Percentiles rank a stretch among this genome's conserved stretches.
Conservation (phyloP, 2,329 filamentous ascomycete species). For the Diaporthe vexans region DNA sequence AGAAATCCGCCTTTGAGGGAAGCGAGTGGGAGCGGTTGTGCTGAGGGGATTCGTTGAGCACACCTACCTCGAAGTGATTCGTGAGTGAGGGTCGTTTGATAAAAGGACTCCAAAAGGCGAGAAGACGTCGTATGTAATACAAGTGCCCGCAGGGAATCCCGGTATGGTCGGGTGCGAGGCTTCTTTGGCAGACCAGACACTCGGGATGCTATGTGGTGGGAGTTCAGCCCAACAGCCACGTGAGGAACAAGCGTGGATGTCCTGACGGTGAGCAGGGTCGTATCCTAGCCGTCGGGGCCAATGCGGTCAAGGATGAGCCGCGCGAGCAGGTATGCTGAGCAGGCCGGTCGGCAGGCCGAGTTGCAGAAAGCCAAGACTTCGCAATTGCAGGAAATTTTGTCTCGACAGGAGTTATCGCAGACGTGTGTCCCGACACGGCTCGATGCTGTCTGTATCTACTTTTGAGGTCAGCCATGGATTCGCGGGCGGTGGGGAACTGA, state of each 20-base stretch:
- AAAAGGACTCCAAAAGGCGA: not conserved
- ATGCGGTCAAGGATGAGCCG: conserved; percentile 18
- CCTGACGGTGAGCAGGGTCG: conserved; percentile 40
- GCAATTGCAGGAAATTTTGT: not conserved
- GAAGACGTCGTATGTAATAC: conserved; percentile 27
- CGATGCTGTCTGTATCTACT: conserved; percentile 18
- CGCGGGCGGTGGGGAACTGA: conserved; percentile 20
- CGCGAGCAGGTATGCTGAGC: conserved; percentile 20
- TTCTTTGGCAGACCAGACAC: conserved; percentile 36
- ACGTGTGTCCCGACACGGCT: not conserved
- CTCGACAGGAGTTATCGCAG: not conserved
- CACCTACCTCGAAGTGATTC: conserved; percentile 7
- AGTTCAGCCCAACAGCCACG: conserved; percentile 41
- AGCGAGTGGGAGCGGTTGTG: not conserved
- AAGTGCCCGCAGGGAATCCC: conserved; percentile 41
- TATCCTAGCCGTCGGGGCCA: conserved; percentile 37
- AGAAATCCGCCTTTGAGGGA: not conserved
- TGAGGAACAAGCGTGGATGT: conserved; percentile 40
- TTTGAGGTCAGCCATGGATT: conserved; percentile 28
- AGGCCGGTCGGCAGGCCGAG: not conserved
- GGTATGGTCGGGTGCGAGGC: conserved; percentile 35
- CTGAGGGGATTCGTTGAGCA: not conserved
- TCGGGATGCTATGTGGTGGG: conserved; percentile 40
- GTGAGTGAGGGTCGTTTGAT: not conserved
- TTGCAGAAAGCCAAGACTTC: conserved; percentile 20